Percentiles rank a stretch among this genome's conserved stretches.
Conservation (phyloP, 768 basidiomycete species). For the Asterophora lycoperdoides region DNA sequence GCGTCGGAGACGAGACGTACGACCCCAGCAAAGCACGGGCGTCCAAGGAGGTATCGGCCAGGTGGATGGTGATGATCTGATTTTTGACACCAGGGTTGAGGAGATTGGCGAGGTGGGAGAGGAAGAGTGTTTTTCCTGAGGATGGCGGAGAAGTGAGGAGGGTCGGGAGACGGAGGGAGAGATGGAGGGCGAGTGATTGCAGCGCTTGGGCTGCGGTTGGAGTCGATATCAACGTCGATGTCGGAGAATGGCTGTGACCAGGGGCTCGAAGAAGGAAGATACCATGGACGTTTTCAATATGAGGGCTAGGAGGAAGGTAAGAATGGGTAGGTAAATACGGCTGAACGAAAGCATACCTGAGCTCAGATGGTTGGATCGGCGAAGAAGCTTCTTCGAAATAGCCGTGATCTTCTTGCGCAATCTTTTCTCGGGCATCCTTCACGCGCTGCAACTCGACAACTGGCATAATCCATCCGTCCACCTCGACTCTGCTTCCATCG, state of each 20-base stretch:
- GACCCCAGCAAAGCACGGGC: conserved; percentile 91
- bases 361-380: conserved; percentile 40
- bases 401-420: conserved; percentile 36
- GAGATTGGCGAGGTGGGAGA: conserved; percentile 68
- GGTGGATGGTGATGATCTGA: conserved; percentile 80
- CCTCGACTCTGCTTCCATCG: conserved; percentile 38
- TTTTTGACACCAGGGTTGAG: conserved; percentile 58
- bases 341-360: conserved; percentile 42
- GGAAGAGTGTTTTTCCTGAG: conserved; percentile 79
- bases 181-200: conserved; percentile 54
- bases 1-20: conserved; percentile 80
- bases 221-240: conserved; percentile 56
- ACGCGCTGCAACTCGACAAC: conserved; percentile 63
- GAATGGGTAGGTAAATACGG: not conserved
- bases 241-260: conserved; percentile 12
- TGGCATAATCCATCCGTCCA: conserved; percentile 85
- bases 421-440: conserved; percentile 41
- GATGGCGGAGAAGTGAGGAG: conserved; percentile 85
- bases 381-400: conserved; percentile 41
- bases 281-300: conserved; percentile 60
- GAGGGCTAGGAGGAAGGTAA: conserved; percentile 39
- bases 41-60: conserved; percentile 94
- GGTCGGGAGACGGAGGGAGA: conserved; percentile 68
- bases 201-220: conserved; percentile 56
- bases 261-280: conserved; percentile 55